Evolutionary conservation across 148 eudicot species (phyloP), one percentile per base, ranked within the genome.

Genomic region (Silene uniflora): DNA sequence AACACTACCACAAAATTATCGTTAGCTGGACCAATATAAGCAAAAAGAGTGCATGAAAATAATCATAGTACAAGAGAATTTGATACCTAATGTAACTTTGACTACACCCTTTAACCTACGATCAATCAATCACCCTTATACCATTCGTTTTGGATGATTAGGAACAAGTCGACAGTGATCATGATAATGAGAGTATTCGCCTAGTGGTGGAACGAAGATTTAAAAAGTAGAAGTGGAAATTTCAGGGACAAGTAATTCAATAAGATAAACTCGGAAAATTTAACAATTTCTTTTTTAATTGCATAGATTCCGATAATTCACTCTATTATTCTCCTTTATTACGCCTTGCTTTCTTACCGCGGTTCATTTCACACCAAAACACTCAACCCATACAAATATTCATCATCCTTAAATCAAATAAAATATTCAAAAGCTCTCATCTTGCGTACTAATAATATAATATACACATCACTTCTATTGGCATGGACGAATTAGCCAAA

Each of bases 401-500:
- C 32, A 29, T 29, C 32, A 29, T 29, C 32, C 2, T 54, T 54
- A 12, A 54, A n/a, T n/a, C n/a, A n/a, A n/a, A n/a, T n/a, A n/a
- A n/a, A n/a, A n/a, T n/a, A n/a, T n/a, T n/a, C n/a, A n/a, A n/a
- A n/a, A n/a, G 4, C 13, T 54, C 16, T 11, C 18, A 3, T 55
- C 13, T 55, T 4, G 18, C 13, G n/a, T n/a, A n/a, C n/a, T n/a
- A 55, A 55, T 4, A 11, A 17, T 2, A 55, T 17, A 55, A 17
- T 58, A n/a, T 58, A n/a, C 7, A 3, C 21, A n/a, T 58, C 22
- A 58, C 3, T n/a, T 58, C 8, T 17, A 58, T 1, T 17, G 4
- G 10, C 65, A 61, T 61, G 66, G 32, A 62, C 22, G 66, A 62
- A 29, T 62, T 62, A 62, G 29, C 32, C 66, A 62, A 23, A 62